Evolutionary conservation across 2,329 filamentous ascomycete genomes (phyloP).

Genomic region (Calonectria leucothoes): DNA sequence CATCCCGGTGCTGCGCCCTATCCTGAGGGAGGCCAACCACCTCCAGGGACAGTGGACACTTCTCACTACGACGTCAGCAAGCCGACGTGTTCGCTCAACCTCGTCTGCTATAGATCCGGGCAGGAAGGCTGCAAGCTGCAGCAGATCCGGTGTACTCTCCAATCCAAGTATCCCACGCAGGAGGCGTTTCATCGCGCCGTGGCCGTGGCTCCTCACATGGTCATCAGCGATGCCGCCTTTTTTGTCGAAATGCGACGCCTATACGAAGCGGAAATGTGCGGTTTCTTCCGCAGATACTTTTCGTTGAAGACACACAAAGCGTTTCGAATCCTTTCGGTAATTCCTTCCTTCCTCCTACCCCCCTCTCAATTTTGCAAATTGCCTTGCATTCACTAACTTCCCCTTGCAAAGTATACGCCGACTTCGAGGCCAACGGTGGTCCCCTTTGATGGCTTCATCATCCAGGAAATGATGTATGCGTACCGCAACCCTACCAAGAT

Average conservation of each 20-base stretch:
- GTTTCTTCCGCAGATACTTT: conserved; percentile 3
- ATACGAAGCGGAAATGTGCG: neutral
- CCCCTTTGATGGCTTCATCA: conserved; percentile 12
- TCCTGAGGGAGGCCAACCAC: neutral
- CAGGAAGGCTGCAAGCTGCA: conserved; percentile 9
- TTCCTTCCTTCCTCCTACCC: neutral
- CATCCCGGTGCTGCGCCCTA: neutral
- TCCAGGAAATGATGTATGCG: conserved; percentile 22
- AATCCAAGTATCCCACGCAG: neutral
- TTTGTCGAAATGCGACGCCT: neutral
- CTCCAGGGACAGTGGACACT: too few species aligned
- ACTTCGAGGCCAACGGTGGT: conserved; percentile 5
- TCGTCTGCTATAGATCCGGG: conserved; percentile 14
- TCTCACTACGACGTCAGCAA: neutral
- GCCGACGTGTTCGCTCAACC: conserved; percentile 15
- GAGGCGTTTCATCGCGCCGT: neutral
- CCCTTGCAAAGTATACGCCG: neutral
- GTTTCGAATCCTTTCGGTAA: conserved; percentile 13
- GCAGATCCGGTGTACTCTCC: neutral
- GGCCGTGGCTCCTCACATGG: neutral
- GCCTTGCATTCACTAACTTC: too few species aligned
- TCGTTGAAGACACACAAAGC: conserved; percentile 6
- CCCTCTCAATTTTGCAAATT: too few species aligned
- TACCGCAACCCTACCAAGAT: neutral
- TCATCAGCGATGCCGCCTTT: neutral